Evolutionary conservation across 176 grass and related monocot genomes (phyloP), one percentile per base, ranked within the genome.

Genomic region (Puya raimondii): DNA sequence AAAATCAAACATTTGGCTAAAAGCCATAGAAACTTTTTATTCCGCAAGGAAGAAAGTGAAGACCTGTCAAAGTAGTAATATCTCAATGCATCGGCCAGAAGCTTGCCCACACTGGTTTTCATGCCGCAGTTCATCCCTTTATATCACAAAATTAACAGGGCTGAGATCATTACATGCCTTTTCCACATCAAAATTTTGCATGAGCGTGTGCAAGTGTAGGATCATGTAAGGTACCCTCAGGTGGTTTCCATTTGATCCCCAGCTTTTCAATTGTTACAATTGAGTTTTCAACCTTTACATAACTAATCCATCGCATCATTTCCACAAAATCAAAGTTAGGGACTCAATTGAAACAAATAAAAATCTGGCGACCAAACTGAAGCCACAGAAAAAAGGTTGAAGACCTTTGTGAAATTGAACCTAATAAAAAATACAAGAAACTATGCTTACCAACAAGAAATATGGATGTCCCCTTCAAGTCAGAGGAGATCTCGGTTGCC

Each of bases 11-110:
- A 64, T 64, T 63, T 71, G 59, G 12, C 23, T 61, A 2, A 66
- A 58, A 48, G 47, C 20, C 54, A 65, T 47, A 74, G 59, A 1
- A 63, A 63, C 13, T 25, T 12, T 17, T 74, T 64, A 49, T 16
- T 59, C 21, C 1, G 2, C 49, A 11, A 51, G 53, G 64, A 47
- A 69, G 47, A 64, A 69, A 14, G 15, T 63, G n/a, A 10, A 66
- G 56, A 86, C 84, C 84, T 82, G 74, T 88, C 86, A 53, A 99
- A 85, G 80, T 87, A 97, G 74, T 79, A 91, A 75, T 97, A 97
- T 70, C 84, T 81, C 74, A 97, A 87, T 50, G 86, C 71, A 79
- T 91, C 89, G 27, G 88, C 91, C 2, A 96, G 78, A 50, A 90
- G 80, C 86, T 87, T 92, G 50, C 81, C 74, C 8, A 87, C 66